Conservation (phyloP, 2,329 filamentous ascomycete species). For the Cordyceps farinosa region DNA sequence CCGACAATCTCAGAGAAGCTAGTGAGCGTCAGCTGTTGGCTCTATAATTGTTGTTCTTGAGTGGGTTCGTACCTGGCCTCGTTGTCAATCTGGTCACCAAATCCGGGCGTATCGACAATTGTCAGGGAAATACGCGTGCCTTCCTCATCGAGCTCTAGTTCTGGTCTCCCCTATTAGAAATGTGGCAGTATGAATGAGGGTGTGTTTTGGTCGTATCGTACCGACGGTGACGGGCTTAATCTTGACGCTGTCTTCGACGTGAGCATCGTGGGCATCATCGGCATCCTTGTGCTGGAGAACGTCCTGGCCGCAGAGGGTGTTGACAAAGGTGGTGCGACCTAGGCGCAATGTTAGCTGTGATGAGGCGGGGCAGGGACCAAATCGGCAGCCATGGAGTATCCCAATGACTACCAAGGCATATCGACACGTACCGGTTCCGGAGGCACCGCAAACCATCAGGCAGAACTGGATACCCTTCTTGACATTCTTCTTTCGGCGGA, state of each 20-base stretch:
- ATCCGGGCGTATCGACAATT: slow-evolving; percentile 97
- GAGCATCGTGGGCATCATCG: slow-evolving; percentile 83
- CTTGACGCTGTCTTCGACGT: slow-evolving; percentile 93
- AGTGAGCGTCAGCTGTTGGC: neutral
- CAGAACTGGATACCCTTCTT: slow-evolving; percentile 99
- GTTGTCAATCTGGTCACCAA: slow-evolving; percentile 98
- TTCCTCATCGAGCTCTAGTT: slow-evolving; percentile 95
- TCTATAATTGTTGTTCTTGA: neutral
- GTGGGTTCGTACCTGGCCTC: slow-evolving; percentile 72
- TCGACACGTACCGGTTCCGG: slow-evolving; percentile 77
- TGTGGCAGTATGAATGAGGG: slow-evolving; percentile 23
- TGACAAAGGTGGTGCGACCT: slow-evolving; percentile 99
- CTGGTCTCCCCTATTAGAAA: slow-evolving; percentile 42
- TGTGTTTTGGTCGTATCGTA: slow-evolving; percentile 39
- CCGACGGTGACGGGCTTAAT: slow-evolving; percentile 98
- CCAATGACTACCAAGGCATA: neutral
- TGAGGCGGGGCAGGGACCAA: neutral
- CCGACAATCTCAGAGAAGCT: slow-evolving; percentile 98
- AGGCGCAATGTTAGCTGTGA: slow-evolving; percentile 15
- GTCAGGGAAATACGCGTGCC: slow-evolving; percentile 97
- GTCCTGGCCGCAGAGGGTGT: slow-evolving; percentile 94
- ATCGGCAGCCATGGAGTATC: neutral
- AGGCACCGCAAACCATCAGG: slow-evolving; percentile 99
- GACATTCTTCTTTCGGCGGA: slow-evolving; percentile 99
- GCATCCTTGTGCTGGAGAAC: slow-evolving; percentile 89